Evolutionary conservation across 2,329 filamentous ascomycete genomes (phyloP), one percentile per base, ranked within the genome.

Genomic region (Amesomyces nigricolor): DNA sequence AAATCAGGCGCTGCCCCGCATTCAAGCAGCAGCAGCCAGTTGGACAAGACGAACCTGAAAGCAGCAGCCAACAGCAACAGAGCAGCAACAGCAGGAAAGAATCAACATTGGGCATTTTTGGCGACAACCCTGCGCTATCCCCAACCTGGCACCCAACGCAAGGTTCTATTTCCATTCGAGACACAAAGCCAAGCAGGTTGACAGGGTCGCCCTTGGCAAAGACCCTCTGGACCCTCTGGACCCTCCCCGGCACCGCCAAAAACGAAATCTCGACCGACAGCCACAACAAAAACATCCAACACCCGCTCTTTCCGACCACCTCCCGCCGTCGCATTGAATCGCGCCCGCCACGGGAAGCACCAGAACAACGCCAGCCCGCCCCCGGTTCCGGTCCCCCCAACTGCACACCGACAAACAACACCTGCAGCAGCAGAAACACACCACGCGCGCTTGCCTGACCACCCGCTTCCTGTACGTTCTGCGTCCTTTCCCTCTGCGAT

Each of bases 171-270:
- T 19, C 17, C 17, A 19, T 19, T 19, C 3, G 17, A 19, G 2
- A 19, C 2, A 19, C 17, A 19, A 19, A 19, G 17, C 17, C 17
- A 19, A 19, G 17, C 17, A 19, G 17, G 17, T 19, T 19, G 51
- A 39, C 53, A 51, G 54, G 58, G 47, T 54, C 49, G 45, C 58
- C 57, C 55, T 51, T n/a, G 49, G 46, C 56, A 52, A 52, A 42
- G 16, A 9, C n/a, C 29, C 38, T 19, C 17, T 19, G 17, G 17
- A 19, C 17, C 17, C 17, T 19, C n/a, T 40, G 17, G 40, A 39
- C 54, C 48, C 43, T 37, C 56, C 59, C 47, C 57, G 17, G 55
- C 61, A 58, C 55, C 58, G 58, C 58, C 58, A 57, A 62, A 59
- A 47, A 50, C 52, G 39, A 59, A 58, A 59, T 61, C 58, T 59